Percentiles rank a stretch among this genome's conserved stretches.
Conservation (phyloP, 2,329 filamentous ascomycete genomes). For the Madurella mycetomatis region DNA sequence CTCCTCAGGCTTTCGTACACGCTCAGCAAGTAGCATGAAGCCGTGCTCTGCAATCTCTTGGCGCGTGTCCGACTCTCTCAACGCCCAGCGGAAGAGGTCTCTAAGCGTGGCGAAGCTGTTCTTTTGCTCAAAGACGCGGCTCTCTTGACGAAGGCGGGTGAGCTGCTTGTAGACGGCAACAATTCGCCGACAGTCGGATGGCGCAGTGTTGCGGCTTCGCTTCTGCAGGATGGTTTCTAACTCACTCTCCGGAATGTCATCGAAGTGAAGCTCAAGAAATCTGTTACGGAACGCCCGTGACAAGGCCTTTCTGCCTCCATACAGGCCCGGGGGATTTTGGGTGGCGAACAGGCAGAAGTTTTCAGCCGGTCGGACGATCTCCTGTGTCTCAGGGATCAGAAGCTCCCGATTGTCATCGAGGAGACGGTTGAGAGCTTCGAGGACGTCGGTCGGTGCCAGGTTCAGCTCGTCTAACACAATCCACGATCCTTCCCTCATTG, state of each 20-base stretch:
- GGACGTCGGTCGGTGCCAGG: constrained; percentile 89
- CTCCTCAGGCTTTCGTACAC: constrained; percentile 88
- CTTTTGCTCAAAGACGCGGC: constrained; percentile 90
- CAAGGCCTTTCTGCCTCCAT: constrained; percentile 88
- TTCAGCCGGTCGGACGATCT: constrained; percentile 83
- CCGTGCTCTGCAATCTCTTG: constrained; percentile 88
- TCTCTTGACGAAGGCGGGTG: constrained; percentile 83
- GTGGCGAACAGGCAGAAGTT: constrained; percentile 98
- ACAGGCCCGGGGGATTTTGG: constrained; percentile 92
- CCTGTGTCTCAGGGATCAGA: constrained; percentile 92
- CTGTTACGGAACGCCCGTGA: constrained; percentile 94
- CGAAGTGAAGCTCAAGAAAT: constrained; percentile 95
- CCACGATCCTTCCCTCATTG: constrained; percentile 90
- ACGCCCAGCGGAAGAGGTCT: constrained; percentile 93
- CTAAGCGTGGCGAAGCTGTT: constrained; percentile 94
- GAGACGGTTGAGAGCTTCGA: constrained; percentile 92
- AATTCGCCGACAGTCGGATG: constrained; percentile 86
- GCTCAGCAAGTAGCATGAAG: constrained; percentile 92
- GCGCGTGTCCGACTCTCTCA: constrained; percentile 76
- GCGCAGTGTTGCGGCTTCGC: constrained; percentile 78
- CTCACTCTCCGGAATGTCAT: constrained; percentile 95
- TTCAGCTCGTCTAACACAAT: constrained; percentile 98
- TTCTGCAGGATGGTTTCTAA: constrained; percentile 86
- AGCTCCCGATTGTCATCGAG: constrained; percentile 96
- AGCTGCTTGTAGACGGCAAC: constrained; percentile 92